Conservation (phyloP, 176 grass and related monocot genomes). For the Alloteropsis semialata region DNA sequence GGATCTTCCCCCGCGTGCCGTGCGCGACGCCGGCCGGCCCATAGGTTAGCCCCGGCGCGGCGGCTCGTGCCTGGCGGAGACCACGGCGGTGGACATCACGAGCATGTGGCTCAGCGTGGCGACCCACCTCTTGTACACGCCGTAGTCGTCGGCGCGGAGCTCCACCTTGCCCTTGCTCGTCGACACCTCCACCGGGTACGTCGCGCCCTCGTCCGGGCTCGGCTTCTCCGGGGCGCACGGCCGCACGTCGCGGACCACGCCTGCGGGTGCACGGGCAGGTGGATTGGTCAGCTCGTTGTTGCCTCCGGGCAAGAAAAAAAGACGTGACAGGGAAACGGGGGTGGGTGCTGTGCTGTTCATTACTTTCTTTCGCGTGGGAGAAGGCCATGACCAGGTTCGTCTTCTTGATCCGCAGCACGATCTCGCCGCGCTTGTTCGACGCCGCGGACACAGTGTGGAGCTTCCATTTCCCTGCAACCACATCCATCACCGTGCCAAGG, state of each 20-base stretch:
- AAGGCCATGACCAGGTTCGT: slow-evolving; percentile 75
- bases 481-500: not conserved
- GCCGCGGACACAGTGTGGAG: slow-evolving; percentile 71
- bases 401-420: slow-evolving; percentile 90
- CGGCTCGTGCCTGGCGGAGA: slow-evolving; percentile 20
- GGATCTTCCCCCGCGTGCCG: not conserved
- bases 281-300: not conserved
- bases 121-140: slow-evolving; percentile 88
- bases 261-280: slow-evolving; percentile 21
- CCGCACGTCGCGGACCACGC: slow-evolving; percentile 59
- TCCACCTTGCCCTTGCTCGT: slow-evolving; percentile 90
- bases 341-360: not conserved
- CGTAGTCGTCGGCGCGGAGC: slow-evolving; percentile 76
- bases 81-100: slow-evolving; percentile 56
- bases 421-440: slow-evolving; percentile 64
- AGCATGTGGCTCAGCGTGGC: slow-evolving; percentile 89
- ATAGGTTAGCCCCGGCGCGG: not conserved
- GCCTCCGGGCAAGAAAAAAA: not conserved
- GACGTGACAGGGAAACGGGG: not conserved
- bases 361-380: slow-evolving; percentile 74
- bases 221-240: slow-evolving; percentile 56
- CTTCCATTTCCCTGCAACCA: slow-evolving; percentile 77
- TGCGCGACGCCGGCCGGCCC: not conserved
- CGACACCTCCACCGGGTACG: slow-evolving; percentile 67
- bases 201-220: slow-evolving; percentile 41